Base-by-base conservation (phyloP, 345 rosid genomes). In the Ceriops decandra region DNA sequence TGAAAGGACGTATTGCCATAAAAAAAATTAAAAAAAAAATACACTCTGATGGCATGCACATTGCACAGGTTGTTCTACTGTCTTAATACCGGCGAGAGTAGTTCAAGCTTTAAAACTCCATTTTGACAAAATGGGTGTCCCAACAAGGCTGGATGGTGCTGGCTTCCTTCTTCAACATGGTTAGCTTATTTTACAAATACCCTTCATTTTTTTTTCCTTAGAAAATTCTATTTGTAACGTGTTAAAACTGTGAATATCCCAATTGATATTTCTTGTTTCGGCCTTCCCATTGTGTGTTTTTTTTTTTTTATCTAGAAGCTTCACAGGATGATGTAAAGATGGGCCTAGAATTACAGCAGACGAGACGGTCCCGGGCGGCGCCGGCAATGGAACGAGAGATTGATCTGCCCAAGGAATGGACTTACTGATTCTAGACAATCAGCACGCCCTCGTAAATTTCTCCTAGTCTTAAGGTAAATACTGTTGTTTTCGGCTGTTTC, bases 21-120 rank as follows among this genome's bases (percentile, higher is more conserved):
- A 6, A n/a, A 24, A 24, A 24, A 24, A 0, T 24, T 0, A 24
- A 24, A 24, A 24, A 24, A 24, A 24, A n/a, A 1, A 19, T 10
- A n/a, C 46, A 52, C 0, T n/a, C n/a, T 31, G 8, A 32, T 32
- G 51, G 22, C 1, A 0, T 11, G 53, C 21, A 52, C 8, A 24
- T 70, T 57, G 64, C 47, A 63, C 78, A 92, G 98, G 93, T 17
- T 82, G 91, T 71, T 81, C 98, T 10, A 85, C 88, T 11, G 95
- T 88, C 19, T 76, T 92, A 13, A 85, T 92, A 72, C 98, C 98
- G 30, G 90, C 93, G 59, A 86, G 86, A 82, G 98, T 92, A 5
- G 86, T 87, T 52, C 91, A 92, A 47, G 95, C 98, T 73, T 70
- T 92, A 59, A 84, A 82, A 66, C 83, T 81, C 68, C 98, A 88